Evolutionary conservation across 352 stramenopile species (phyloP), one percentile per base, ranked within the genome.

Genomic region (Phytophthora vignae): DNA sequence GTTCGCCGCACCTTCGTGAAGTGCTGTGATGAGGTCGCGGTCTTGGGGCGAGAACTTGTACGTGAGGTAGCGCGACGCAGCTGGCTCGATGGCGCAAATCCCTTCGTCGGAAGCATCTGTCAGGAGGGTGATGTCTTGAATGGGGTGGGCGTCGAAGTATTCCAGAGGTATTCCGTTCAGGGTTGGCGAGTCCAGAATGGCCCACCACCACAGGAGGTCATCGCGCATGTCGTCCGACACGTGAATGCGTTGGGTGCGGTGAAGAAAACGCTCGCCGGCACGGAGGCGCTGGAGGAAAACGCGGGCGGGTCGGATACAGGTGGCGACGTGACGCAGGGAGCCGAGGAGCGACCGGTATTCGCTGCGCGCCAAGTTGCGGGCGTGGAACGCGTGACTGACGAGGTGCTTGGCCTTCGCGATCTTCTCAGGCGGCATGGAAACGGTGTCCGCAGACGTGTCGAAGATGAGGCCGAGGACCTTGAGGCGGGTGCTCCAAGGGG

Each of bases 261-360:
- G 38, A 11, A 6, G 14, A 1, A 0, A 19, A 46, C 1, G 52
- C 9, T 5, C 14, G 21, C 40, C 14, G 14, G 10, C 10, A 1
- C 42, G 54, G 1, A 64, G 22, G 0, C 63, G 63, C 15, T 70
- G 46, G 7, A n/a, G n/a, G n/a, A n/a, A n/a, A n/a, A n/a, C n/a
- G n/a, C n/a, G n/a, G n/a, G n/a, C n/a, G n/a, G 53, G 19, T 1
- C 55, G 44, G 1, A 70, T n/a, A 22, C 54, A 64, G 42, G 25
- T n/a, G 59, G 54, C 42, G 54, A 10, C 57, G 15, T 6, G 27
- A 44, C 1, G 33, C 33, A 40, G 6, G 33, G 33, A 40, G 33
- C 63, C 54, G 8, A 64, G 14, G 7, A 54, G 62, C 0, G 54
- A 63, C 1, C 42, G 62, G 19, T 46, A 63, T 5, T 36, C 17